Evolutionary conservation across 139 green algal species (phyloP).

Genomic region (Picochlorum sp.): DNA sequence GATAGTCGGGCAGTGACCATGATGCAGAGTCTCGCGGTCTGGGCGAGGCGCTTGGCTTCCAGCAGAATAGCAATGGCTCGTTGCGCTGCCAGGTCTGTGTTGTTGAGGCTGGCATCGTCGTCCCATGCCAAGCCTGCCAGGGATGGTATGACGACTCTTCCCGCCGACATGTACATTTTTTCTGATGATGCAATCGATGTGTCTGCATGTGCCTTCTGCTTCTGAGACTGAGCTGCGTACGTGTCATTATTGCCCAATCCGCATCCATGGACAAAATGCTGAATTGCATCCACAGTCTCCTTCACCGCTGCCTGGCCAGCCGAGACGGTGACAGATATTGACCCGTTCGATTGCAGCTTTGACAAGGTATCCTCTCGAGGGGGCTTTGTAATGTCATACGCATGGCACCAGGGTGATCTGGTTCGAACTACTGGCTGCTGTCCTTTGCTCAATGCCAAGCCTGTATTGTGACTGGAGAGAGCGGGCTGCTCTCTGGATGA

Average conservation of each 20-base stretch:
- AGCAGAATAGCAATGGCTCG: constrained; percentile 7
- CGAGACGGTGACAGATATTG: no score
- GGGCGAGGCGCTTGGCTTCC: constrained; percentile 8
- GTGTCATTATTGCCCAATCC: no score
- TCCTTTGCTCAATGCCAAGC: not conserved
- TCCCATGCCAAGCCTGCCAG: not conserved
- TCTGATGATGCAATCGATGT: no score
- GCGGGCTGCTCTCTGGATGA: not conserved
- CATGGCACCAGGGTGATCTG: not conserved
- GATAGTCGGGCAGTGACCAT: constrained; percentile 21
- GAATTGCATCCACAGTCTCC: no score
- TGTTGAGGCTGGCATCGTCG: constrained; percentile 16
- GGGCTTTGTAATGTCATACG: not conserved
- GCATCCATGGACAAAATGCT: no score
- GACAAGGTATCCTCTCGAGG: not conserved
- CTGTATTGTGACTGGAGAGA: no score
- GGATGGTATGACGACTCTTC: not conserved
- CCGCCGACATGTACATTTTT: constrained; percentile 23
- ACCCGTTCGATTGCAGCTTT: not conserved
- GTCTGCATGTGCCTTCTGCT: no score
- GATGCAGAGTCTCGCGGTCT: constrained; percentile 8
- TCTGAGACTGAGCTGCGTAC: no score
- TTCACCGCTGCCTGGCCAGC: no score
- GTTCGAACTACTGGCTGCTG: not conserved
- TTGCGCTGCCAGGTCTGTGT: no score